phyloP scores from a whole-genome alignment of 257 asterid species.

The Leptodermis oblonga region DNA sequence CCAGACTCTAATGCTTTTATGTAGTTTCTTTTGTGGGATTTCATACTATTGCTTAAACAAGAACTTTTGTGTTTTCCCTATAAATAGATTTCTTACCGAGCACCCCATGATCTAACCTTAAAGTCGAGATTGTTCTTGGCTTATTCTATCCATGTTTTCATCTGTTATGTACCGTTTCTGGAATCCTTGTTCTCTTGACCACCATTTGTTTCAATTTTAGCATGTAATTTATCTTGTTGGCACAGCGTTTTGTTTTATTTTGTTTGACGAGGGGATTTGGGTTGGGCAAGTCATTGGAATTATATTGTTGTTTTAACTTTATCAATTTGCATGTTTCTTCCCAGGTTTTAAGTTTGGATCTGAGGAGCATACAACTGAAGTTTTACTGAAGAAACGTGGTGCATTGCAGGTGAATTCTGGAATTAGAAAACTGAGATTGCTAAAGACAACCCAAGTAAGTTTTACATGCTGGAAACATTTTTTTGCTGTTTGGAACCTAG shows the following conservation, averaged over 20 bases:
- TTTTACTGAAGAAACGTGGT: conserved; percentile 61
- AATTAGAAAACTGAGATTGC: conserved; percentile 67
- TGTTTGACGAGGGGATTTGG: background rate
- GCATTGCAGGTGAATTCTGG: conserved; percentile 70
- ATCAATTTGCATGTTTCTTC: background rate
- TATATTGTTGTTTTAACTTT: background rate
- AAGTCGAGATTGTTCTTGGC: background rate
- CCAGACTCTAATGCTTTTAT: background rate
- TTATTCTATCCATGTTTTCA: background rate
- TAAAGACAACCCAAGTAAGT: conserved; percentile 91
- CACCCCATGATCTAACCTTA: background rate
- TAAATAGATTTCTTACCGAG: too few relatives aligned
- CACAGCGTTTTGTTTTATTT: background rate
- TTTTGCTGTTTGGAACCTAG: background rate
- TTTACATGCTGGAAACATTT: background rate
- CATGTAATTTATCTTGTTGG: background rate
- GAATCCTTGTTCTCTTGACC: background rate
- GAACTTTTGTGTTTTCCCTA: background rate
- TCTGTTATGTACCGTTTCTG: background rate
- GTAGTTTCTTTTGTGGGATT: background rate
- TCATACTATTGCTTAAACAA: background rate
- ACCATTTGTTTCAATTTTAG: background rate
- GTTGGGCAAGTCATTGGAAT: background rate
- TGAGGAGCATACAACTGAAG: conserved; percentile 87
- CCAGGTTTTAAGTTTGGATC: conserved; percentile 93